These are phyloP conservation scores for Citrus unshiu DNA, from an alignment of 345 rosid genomes.

Conservation along the genomic window DNA sequence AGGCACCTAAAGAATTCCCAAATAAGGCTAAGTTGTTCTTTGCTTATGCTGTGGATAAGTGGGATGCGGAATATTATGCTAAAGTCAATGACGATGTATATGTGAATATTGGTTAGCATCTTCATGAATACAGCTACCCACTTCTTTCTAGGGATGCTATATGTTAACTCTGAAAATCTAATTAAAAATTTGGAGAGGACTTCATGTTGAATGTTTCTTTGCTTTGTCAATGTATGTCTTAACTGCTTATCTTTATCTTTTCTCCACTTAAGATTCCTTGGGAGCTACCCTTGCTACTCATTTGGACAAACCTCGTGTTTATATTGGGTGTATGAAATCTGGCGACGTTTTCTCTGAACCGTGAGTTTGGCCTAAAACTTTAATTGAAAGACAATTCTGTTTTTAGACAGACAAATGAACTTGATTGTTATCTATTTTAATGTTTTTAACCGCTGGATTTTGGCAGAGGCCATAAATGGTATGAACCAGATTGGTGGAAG, in stretches of 20 bases:
- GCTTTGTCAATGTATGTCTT: not conserved
- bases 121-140: not conserved
- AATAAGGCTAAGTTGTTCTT: constrained; percentile 60
- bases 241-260: not conserved
- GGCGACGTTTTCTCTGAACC: constrained; percentile 72
- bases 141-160: constrained; percentile 1
- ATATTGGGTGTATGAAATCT: constrained; percentile 90
- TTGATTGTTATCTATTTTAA: constrained; percentile 21
- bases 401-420: not conserved
- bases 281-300: constrained; percentile 71
- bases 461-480: constrained; percentile 68
- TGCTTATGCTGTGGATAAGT: constrained; percentile 57
- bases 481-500: constrained; percentile 98
- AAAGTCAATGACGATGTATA: constrained; percentile 76
- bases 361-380: constrained; percentile 40
- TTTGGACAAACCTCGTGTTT: constrained; percentile 56
- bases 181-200: not conserved
- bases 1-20: constrained; percentile 53
- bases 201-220: not conserved
- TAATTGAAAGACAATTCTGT: not conserved
- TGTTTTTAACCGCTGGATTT: constrained; percentile 12
- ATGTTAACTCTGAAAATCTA: not conserved
- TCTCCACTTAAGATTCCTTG: constrained; percentile 44
- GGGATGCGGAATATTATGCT: constrained; percentile 85
- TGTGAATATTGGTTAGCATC: constrained; percentile 65